phyloP scores from a whole-genome alignment of 225 moss, liverwort and hornwort genomes.

The Lunularia cruciata region DNA sequence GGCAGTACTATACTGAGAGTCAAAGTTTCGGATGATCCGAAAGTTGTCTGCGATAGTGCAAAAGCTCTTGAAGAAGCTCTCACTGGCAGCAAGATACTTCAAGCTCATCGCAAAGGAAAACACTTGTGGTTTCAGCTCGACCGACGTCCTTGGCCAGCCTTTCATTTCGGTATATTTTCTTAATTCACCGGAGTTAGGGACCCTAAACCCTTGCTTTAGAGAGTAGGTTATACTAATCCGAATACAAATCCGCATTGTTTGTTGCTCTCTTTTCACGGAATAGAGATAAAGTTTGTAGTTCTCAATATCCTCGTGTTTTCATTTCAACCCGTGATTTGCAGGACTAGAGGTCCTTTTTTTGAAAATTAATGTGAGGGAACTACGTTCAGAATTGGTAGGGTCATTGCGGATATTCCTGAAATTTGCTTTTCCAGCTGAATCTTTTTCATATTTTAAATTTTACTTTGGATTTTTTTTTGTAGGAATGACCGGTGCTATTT shows the following conservation, averaged over 20 bases:
- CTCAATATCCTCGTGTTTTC: too few species aligned
- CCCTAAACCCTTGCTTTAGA: too few species aligned
- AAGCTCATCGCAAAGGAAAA: slow-evolving; percentile 61
- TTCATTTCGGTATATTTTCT: slow-evolving; percentile 55
- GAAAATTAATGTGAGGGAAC: too few species aligned
- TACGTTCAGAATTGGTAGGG: too few species aligned
- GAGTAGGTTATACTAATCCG: too few species aligned
- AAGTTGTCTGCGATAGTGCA: slow-evolving; percentile 57
- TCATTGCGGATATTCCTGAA: too few species aligned
- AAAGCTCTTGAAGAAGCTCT: slow-evolving; percentile 52
- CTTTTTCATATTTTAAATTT: neutral
- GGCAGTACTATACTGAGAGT: slow-evolving; percentile 50
- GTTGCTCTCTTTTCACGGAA: too few species aligned
- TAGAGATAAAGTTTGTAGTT: too few species aligned
- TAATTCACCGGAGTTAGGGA: too few species aligned
- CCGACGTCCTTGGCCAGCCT: slow-evolving; percentile 57
- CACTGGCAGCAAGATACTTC: slow-evolving; percentile 53
- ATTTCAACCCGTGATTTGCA: too few species aligned
- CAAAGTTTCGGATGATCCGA: slow-evolving; percentile 47
- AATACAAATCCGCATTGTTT: too few species aligned
- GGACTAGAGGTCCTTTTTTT: too few species aligned
- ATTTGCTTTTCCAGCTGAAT: neutral
- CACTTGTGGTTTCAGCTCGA: slow-evolving; percentile 67
- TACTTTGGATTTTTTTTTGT: slow-evolving; percentile 16
- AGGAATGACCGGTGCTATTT: slow-evolving; percentile 70